Evolutionary conservation across 331 rosid species (phyloP).

Genomic region (Erythrophleum ivorense): DNA sequence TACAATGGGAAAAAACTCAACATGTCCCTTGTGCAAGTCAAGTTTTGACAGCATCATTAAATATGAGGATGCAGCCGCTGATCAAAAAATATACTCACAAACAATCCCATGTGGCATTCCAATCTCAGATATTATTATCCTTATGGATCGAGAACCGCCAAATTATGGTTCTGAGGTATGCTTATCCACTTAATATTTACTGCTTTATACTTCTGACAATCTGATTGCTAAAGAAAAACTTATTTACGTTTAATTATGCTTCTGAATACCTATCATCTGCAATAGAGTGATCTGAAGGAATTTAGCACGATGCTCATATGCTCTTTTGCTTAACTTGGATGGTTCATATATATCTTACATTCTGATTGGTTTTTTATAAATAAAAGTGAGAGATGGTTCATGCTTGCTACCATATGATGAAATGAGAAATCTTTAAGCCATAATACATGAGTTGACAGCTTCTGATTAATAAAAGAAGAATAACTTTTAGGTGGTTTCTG

Average conservation of each 20-base stretch:
- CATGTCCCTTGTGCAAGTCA: slow-evolving; percentile 91
- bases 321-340: slow-evolving; percentile 21
- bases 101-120: slow-evolving; percentile 74
- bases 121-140: slow-evolving; percentile 49
- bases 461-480: neutral
- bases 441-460: slow-evolving; percentile 9
- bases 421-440: neutral
- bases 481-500: neutral
- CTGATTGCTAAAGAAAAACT: neutral
- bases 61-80: slow-evolving; percentile 70
- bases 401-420: neutral
- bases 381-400: neutral
- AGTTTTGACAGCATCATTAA: slow-evolving; percentile 62
- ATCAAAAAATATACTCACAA: slow-evolving; percentile 88
- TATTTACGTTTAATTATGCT: neutral
- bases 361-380: neutral
- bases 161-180: slow-evolving; percentile 64
- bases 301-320: neutral
- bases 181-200: slow-evolving; percentile 31
- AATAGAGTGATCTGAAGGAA: slow-evolving; percentile 2
- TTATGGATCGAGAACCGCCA: slow-evolving; percentile 41
- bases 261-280: slow-evolving; percentile 12
- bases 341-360: slow-evolving; percentile 2
- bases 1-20: slow-evolving; percentile 58
- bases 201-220: neutral